These are phyloP conservation scores for Hypericum perforatum DNA, from an alignment of 345 rosid species.

Conservation along the genomic window DNA sequence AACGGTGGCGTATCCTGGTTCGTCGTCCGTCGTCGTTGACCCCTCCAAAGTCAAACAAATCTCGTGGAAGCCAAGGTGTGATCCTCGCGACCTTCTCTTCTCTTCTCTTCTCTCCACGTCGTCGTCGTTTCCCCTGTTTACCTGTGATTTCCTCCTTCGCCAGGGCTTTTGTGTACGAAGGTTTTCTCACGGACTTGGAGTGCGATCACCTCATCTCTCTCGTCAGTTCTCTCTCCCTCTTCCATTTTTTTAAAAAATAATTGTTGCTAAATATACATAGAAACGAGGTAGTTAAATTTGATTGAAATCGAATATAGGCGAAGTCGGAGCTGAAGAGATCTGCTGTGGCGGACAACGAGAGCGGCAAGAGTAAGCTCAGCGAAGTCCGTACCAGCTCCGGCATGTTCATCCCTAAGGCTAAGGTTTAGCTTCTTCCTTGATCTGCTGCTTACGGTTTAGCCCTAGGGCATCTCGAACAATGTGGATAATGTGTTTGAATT, in stretches of 20 bases:
- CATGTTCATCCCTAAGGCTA: constrained; percentile 77
- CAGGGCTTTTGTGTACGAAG: constrained; percentile 90
- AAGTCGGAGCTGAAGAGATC: constrained; percentile 86
- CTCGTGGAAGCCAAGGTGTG: constrained; percentile 77
- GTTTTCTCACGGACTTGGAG: constrained; percentile 82
- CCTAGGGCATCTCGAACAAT: too few relatives aligned
- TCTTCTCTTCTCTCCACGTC: background rate
- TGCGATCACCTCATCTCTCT: constrained; percentile 93
- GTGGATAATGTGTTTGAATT: too few relatives aligned
- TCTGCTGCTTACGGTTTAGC: background rate
- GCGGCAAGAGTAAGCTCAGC: constrained; percentile 75
- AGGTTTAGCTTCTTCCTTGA: constrained; percentile 37
- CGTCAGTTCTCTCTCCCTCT: constrained; percentile 27
- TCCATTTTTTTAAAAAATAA: constrained; percentile 1
- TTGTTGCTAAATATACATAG: background rate
- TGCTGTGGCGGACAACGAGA: constrained; percentile 80
- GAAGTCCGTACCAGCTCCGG: constrained; percentile 95
- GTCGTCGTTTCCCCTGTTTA: background rate
- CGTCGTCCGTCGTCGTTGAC: constrained; percentile 58
- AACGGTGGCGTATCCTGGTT: constrained; percentile 32
- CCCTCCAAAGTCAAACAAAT: constrained; percentile 81
- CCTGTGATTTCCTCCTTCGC: constrained; percentile 2
- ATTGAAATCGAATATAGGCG: constrained; percentile 35
- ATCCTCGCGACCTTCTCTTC: too few relatives aligned
- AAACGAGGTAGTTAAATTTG: constrained; percentile 2